Conservation (phyloP, 2,329 filamentous ascomycete genomes). For the Ilyonectria destructans region DNA sequence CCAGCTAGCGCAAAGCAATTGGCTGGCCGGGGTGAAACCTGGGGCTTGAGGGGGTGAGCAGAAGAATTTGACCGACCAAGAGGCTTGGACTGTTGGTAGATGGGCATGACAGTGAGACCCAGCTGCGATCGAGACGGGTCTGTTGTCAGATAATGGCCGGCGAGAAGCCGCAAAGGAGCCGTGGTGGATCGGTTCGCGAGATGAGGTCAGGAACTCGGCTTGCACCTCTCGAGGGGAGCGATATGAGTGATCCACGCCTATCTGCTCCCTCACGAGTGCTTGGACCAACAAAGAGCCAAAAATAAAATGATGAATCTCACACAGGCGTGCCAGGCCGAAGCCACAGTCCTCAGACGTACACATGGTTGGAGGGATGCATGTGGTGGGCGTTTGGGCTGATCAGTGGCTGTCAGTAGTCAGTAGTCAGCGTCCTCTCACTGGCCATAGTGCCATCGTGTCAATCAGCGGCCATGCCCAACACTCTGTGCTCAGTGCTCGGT, state of each 20-base stretch:
- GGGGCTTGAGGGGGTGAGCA: slow-evolving; percentile 9
- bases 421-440: background rate
- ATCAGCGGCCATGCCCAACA: background rate
- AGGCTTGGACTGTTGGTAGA: slow-evolving; percentile 17
- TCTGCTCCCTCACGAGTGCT: background rate
- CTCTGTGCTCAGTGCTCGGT: slow-evolving; percentile 4
- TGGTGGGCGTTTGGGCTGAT: background rate
- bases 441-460: background rate
- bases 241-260: background rate
- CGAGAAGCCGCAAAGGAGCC: slow-evolving; percentile 38
- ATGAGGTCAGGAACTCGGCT: background rate
- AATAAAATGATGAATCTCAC: background rate
- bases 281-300: background rate
- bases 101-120: slow-evolving; percentile 16
- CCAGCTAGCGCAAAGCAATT: slow-evolving; percentile 6
- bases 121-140: slow-evolving; percentile 28
- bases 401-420: background rate
- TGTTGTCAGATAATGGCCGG: slow-evolving; percentile 26
- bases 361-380: background rate
- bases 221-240: background rate
- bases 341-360: background rate
- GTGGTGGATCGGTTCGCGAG: slow-evolving; percentile 15
- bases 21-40: slow-evolving; percentile 9
- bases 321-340: background rate
- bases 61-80: slow-evolving; percentile 26